Evolutionary conservation across 2,329 filamentous ascomycete genomes (phyloP), one percentile per base, ranked within the genome.

Genomic region (Raffaelea deltoideospora): DNA sequence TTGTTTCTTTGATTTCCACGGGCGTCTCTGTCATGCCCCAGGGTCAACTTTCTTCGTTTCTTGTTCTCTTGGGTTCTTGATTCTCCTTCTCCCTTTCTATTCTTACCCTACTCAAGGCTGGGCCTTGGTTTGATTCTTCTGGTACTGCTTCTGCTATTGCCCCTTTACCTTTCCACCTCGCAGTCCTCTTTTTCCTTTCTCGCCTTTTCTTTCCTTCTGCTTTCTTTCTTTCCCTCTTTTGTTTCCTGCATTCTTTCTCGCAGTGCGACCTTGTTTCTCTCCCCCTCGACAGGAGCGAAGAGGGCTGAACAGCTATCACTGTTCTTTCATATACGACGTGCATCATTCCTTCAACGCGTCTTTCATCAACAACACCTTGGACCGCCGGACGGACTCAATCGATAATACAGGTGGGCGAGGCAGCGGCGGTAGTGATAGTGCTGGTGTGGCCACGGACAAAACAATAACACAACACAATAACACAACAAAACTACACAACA

Each of bases 351-450:
- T n/a, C n/a, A n/a, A n/a, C n/a, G n/a, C n/a, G n/a, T n/a, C n/a
- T n/a, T n/a, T n/a, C n/a, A n/a, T n/a, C n/a, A n/a, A n/a, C n/a
- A n/a, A n/a, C n/a, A n/a, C n/a, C n/a, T n/a, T n/a, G n/a, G n/a
- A n/a, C 28, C 28, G 44, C 43, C 43, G 44, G 43, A 40, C 43
- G 43, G 44, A 41, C 19, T 40, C 21, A 32, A 31, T 22, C 22
- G 37, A 15, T 21, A 8, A 21, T 21, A 30, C 17, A 4, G 17
- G 19, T 17, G 29, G n/a, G n/a, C n/a, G n/a, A n/a, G n/a, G n/a
- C n/a, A n/a, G n/a, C n/a, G n/a, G n/a, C n/a, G n/a, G n/a, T n/a
- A n/a, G n/a, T n/a, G n/a, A n/a, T n/a, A n/a, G n/a, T n/a, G n/a
- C n/a, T n/a, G n/a, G n/a, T n/a, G n/a, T n/a, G n/a, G n/a, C n/a